Evolutionary conservation across 352 stramenopile genomes (phyloP), one percentile per base, ranked within the genome.

Genomic region (Saprolegnia diclina): DNA sequence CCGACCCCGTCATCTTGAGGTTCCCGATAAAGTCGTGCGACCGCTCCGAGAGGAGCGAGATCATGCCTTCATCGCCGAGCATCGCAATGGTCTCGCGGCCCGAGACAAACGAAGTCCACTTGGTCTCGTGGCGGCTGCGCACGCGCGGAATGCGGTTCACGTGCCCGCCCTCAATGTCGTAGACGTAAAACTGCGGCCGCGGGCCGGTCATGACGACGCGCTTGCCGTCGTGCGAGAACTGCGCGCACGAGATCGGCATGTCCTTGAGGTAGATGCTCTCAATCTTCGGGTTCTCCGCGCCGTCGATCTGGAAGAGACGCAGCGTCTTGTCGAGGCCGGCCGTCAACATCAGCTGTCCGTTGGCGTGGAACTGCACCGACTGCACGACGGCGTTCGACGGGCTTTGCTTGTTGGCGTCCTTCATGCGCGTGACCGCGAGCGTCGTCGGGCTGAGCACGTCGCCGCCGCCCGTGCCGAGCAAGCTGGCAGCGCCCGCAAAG

Each of bases 1-100:
- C 92, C 59, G 80, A 85, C 44, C 95, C 95, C 79, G 98, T 99
- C 87, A 99, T 98, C 78, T 99, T 99, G 64, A 99, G 82, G 57
- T 85, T 87, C 21, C 82, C 89, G 67, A 97, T 96, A 76, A 81
- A 97, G 77, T 98, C 82, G 77, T 97, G 97, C 53, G 87, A 95
- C 55, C 89, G 88, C 29, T 81, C 78, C 64, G 97, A 97, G 9
- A 98, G 73, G 26, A 99, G 71, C 67, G 96, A 87, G 62, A 99
- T 79, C 78, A 98, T 98, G 38, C 97, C 97, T 75, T 97, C 92
- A 71, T 96, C 96, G 24, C 91, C 96, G 21, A 98, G 72, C 73
- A 99, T 98, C 29, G 95, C 94, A 71, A 99, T 84, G 40, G 81
- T 76, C 40, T 89, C 77, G 53, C 94, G 94, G 70, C 93, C 98